Evolutionary conservation across 1,139 yeast species (phyloP), one percentile per base, ranked within the genome.

Genomic region (Candida albicans): DNA sequence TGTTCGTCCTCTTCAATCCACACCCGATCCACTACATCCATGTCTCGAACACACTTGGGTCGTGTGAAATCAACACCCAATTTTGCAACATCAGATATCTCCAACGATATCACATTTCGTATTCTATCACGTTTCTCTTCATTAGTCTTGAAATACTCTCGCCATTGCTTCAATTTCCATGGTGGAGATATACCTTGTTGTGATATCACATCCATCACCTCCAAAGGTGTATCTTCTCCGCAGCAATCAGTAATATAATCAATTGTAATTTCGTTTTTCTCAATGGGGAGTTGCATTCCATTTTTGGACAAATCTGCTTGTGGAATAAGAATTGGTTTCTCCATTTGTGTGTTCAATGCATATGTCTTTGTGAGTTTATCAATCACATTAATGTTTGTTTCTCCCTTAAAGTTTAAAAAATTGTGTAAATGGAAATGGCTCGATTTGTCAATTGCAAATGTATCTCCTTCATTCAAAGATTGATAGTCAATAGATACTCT

Each of bases 121-220:
- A 87, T 81, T 33, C 90, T 65, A 52, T 84, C 91, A 37, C 95
- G 68, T 27, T 70, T 68, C 0, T 52, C 52, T 2, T 65, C 61
- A 1, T 64, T 64, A 2, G 70, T 60, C 35, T 77, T 73, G 61
- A 81, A 88, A 62, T 89, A 89, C 33, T 85, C 84, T 43, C 82
- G 67, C 96, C 96, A 90, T 49, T 71, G 73, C 1, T 75, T 75
- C 71, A 89, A 65, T 28, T 77, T 74, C 96, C 96, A 90, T 5
- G 79, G 77, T 0, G 81, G 79, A 5, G 64, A 56, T 8, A 71
- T 72, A 13, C 80, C 75, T 47, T 84, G 86, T 55, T 90, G 97
- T 0, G 95, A 84, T 14, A 87, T 73, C 4, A 89, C 96, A 58
- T 90, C 96, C 95, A 88, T 87, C 1, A 90, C 96, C 48, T 89